phyloP scores from a whole-genome alignment of 1,284 basidiomycete species.

The Filobasidium uniguttulatum region DNA sequence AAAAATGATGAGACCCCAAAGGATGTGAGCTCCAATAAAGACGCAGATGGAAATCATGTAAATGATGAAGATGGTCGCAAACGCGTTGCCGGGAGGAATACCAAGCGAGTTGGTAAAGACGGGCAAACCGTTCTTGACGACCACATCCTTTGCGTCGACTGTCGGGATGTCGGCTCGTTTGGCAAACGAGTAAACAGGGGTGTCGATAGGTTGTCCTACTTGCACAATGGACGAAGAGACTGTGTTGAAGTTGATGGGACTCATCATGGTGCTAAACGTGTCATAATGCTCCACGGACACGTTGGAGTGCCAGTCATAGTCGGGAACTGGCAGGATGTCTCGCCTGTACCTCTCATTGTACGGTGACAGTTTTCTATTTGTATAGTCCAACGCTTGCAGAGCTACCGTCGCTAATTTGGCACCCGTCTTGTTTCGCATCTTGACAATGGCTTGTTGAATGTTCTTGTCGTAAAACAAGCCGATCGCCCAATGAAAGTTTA shows the following conservation, averaged over 20 bases:
- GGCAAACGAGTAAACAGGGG: conserved; percentile 11
- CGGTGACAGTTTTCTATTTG: conserved; percentile 64
- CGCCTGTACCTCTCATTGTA: conserved; percentile 45
- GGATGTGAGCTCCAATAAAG: conserved; percentile 41
- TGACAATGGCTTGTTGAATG: conserved; percentile 65
- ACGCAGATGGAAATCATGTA: conserved; percentile 52
- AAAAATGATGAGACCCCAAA: conserved; percentile 44
- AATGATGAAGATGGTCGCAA: conserved; percentile 65
- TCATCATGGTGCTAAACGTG: conserved; percentile 8
- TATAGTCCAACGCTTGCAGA: conserved; percentile 46
- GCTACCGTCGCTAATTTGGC: conserved; percentile 54
- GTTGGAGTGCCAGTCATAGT: conserved; percentile 7
- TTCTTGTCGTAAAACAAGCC: conserved; percentile 57
- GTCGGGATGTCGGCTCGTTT: conserved; percentile 47
- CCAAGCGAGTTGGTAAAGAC: conserved; percentile 61
- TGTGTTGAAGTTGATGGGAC: background rate
- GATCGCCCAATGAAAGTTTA: conserved; percentile 81
- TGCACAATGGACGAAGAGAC: background rate
- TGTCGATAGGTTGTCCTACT: too few relatives aligned
- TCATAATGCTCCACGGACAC: conserved; percentile 41
- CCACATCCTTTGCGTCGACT: conserved; percentile 42
- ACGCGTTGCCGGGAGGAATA: conserved; percentile 66
- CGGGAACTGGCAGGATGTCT: conserved; percentile 2
- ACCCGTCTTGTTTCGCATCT: conserved; percentile 67
- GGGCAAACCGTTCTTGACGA: conserved; percentile 58